phyloP scores from a whole-genome alignment of 108 stramenopile genomes.

The Skeletonema tropicum region DNA sequence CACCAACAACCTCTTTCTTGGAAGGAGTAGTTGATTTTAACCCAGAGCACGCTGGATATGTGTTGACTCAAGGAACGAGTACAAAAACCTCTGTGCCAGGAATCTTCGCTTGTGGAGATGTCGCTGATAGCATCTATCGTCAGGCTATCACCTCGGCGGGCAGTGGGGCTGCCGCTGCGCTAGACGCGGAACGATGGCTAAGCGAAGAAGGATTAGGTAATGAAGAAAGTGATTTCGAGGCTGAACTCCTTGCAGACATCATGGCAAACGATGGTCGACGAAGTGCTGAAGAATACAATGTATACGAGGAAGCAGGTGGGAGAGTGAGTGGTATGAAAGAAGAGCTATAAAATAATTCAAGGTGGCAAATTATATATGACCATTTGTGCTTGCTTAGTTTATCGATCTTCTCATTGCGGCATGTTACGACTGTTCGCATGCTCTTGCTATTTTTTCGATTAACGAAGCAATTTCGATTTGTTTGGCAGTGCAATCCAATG shows the following conservation, averaged over 20 bases:
- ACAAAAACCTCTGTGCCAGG: constrained; percentile 90
- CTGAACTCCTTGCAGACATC: constrained; percentile 83
- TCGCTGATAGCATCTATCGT: constrained; percentile 91
- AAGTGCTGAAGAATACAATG: constrained; percentile 62
- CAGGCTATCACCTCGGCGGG: constrained; percentile 96
- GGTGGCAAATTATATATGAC: too few species aligned
- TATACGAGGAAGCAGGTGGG: constrained; percentile 83
- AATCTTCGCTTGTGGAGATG: constrained; percentile 96
- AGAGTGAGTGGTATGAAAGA: constrained; percentile 81
- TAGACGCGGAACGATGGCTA: constrained; percentile 95
- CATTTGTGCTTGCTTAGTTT: too few species aligned
- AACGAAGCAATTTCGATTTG: constrained; percentile 29
- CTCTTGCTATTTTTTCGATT: constrained; percentile 33
- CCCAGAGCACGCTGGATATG: constrained; percentile 81
- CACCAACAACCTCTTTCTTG: constrained; percentile 87
- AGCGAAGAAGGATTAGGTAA: constrained; percentile 89
- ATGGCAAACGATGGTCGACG: constrained; percentile 53
- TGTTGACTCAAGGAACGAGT: constrained; percentile 59
- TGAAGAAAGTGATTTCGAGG: constrained; percentile 85
- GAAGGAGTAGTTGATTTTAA: constrained; percentile 84
- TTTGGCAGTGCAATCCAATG: constrained; percentile 10
- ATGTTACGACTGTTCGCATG: not conserved
- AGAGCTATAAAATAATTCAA: constrained; percentile 55
- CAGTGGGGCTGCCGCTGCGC: constrained; percentile 93
- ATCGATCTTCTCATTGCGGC: too few species aligned